These are phyloP conservation scores for Boletus mariae DNA, from an alignment of 1,284 basidiomycete genomes.

Conservation along the genomic window DNA sequence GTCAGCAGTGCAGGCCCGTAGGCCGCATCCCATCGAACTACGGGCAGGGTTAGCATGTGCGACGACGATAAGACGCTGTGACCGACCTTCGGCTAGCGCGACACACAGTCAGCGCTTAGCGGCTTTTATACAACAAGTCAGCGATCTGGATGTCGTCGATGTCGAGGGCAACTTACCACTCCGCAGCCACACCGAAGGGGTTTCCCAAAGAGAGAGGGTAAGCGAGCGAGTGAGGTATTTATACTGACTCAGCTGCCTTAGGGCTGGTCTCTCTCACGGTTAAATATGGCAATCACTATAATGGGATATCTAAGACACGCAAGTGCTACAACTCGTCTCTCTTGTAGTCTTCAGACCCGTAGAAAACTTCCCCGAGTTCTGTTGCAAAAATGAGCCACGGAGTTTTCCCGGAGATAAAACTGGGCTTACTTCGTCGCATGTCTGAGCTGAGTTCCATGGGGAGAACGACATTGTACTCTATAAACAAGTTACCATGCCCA, in stretches of 20 bases:
- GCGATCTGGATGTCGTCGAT: background rate
- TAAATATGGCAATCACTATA: constrained; percentile 8
- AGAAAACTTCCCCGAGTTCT: constrained; percentile 30
- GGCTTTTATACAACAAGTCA: constrained; percentile 3
- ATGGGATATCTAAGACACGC: background rate
- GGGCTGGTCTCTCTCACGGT: constrained; percentile 31
- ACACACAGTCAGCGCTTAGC: background rate
- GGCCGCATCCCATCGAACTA: constrained; percentile 16
- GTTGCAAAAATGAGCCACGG: constrained; percentile 9
- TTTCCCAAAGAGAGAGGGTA: constrained; percentile 24
- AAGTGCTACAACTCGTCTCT: constrained; percentile 29
- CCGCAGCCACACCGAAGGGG: constrained; percentile 31
- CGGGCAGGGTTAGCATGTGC: background rate
- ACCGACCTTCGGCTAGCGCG: constrained; percentile 12
- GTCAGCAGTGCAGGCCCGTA: constrained; percentile 10
- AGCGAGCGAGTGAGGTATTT: background rate
- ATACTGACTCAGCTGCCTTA: constrained; percentile 21
- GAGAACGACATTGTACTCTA: constrained; percentile 56
- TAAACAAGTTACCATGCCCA: background rate
- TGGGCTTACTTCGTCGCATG: constrained; percentile 62
- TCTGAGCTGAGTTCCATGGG: constrained; percentile 67
- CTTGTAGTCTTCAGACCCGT: constrained; percentile 15
- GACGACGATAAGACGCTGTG: background rate
- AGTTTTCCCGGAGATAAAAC: background rate
- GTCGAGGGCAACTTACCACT: constrained; percentile 7